Percentiles rank a stretch among this genome's conserved stretches.
These are phyloP conservation scores for Capsicum chinense DNA, from an alignment of 257 asterid genomes.

Conservation along the genomic window DNA sequence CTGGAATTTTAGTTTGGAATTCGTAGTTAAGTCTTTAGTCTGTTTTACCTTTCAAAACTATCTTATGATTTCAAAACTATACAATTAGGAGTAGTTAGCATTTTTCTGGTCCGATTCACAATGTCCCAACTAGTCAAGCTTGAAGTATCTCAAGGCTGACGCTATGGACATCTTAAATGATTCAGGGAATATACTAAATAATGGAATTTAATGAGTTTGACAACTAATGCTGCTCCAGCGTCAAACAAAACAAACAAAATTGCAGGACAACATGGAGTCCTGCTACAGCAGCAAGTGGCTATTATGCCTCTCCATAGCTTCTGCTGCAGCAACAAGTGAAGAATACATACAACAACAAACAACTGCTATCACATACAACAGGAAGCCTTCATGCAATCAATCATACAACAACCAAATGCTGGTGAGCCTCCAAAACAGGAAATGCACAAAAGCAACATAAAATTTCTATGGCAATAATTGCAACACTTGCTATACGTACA, in stretches of 20 bases:
- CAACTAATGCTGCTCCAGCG: neutral
- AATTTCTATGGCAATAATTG: neutral
- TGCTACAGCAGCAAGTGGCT: neutral
- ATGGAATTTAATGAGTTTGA: too few species aligned
- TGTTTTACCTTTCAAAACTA: too few species aligned
- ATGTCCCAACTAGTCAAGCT: too few species aligned
- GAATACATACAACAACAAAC: neutral
- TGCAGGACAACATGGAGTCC: neutral
- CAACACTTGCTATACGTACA: neutral
- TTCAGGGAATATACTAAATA: too few species aligned
- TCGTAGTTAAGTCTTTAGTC: too few species aligned
- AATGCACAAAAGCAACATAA: neutral
- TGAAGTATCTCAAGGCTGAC: too few species aligned
- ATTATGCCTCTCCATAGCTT: too few species aligned
- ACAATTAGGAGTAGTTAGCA: too few species aligned
- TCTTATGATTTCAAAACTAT: too few species aligned
- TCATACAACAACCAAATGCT: neutral
- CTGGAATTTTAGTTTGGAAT: too few species aligned
- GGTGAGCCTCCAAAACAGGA: neutral
- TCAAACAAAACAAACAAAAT: neutral
- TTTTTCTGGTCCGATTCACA: too few species aligned
- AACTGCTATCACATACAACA: neutral
- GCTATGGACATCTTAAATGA: too few species aligned
- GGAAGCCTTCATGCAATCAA: neutral
- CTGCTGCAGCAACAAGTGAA: neutral